Base-by-base conservation (phyloP, 768 basidiomycete genomes). In the Tubosaeta sp. region DNA sequence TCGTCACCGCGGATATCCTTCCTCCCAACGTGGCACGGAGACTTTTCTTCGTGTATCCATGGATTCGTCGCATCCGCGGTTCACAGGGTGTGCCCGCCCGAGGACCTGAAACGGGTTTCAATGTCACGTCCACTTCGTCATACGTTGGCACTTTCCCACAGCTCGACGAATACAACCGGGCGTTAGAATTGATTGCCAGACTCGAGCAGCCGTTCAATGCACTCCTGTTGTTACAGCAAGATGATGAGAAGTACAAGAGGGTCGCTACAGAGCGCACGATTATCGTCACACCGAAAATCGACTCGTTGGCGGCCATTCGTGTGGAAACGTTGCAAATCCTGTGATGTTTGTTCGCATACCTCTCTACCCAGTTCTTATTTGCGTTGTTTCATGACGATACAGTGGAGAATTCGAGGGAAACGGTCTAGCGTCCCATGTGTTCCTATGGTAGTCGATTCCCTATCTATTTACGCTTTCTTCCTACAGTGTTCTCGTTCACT, bases 241-340 rank as follows among this genome's bases (percentile, higher is more conserved):
- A 6, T 7, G 14, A 34, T 44, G 46, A 26, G 12, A 17, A 35
- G 10, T 27, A 57, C 69, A 70, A 61, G 27, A 64, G 55, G 45
- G 44, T 54, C 27, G 48, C 53, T 42, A 48, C 47, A 17, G 47
- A 48, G 16, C 34, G 38, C 27, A 35, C 44, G 29, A 45, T 53
- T n/a, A 19, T 49, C 8, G 52, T 53, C 33, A 25, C 29, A 10
- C 52, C 52, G 13, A 2, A 16, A 14, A 39, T 52, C 10, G 11
- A 25, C 11, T 52, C 41, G 26, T 43, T 52, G 33, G 43, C 25
- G 10, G 41, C 35, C 11, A 12, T 52, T 17, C 33, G 41, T 43
- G 45, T 43, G 41, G 41, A 52, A 11, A 47, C 41, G 2, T 48
- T 52, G 38, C 17, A 47, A 26, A 38, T 52, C 14, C 31, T 46